Conservation (phyloP, 768 basidiomycete genomes). For the Lenzites betulinus region DNA sequence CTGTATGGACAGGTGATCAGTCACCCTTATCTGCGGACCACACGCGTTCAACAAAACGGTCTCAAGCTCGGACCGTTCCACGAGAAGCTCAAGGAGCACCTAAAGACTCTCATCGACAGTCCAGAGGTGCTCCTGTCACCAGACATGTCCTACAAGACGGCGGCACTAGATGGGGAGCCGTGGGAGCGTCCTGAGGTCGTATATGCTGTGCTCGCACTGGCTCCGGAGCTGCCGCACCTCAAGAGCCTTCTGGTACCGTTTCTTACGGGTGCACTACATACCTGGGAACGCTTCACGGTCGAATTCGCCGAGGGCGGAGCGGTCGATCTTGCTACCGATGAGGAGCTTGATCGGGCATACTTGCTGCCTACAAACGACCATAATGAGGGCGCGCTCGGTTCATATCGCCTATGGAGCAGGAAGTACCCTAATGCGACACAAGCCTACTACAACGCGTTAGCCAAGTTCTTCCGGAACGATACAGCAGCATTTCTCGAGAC, state of each 20-base stretch:
- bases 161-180: not conserved
- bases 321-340: not conserved
- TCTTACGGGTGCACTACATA: not conserved
- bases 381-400: not conserved
- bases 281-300: not conserved
- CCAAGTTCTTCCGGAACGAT: not conserved
- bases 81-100: not conserved
- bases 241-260: not conserved
- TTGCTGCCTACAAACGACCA: not conserved
- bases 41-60: not conserved
- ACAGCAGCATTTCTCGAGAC: not conserved
- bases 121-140: not conserved
- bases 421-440: not conserved
- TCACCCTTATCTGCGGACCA: conserved; percentile 13
- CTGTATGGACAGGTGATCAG: conserved; percentile 10
- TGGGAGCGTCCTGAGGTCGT: conserved; percentile 2
- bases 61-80: not conserved
- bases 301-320: not conserved
- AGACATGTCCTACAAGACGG: not conserved
- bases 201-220: not conserved
- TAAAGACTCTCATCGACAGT: not conserved
- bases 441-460: not conserved
- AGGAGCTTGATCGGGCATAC: too few species aligned
- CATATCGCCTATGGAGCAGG: not conserved
- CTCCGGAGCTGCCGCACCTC: not conserved